Evolutionary conservation across 371 early-diverging fungal species (phyloP).

Genomic region (Mortierella sp.): DNA sequence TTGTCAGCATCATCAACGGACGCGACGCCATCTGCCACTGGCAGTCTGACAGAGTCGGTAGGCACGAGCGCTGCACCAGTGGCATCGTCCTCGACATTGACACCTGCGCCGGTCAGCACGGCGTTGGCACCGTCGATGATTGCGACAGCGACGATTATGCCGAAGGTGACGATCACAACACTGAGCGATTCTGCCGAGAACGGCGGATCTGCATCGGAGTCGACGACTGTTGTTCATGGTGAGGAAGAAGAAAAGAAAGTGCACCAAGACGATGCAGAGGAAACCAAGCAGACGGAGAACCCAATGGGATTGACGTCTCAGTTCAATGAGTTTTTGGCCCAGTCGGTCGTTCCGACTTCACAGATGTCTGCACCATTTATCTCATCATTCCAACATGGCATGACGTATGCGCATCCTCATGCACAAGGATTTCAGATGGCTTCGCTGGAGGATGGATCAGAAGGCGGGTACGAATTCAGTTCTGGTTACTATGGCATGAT

Average conservation of each 20-base stretch:
- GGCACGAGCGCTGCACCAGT: too few relatives aligned
- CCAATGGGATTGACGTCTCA: constrained; percentile 54
- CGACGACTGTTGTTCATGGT: constrained; percentile 44
- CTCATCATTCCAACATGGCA: constrained; percentile 20
- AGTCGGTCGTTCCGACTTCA: constrained; percentile 46
- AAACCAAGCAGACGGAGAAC: constrained; percentile 26
- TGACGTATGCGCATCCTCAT: constrained; percentile 42
- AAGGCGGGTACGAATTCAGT: constrained; percentile 29
- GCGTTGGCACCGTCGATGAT: constrained; percentile 47
- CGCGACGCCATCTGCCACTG: not conserved
- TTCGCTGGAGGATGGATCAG: constrained; percentile 37
- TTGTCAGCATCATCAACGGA: constrained; percentile 1
- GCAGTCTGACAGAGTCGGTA: constrained; percentile 1
- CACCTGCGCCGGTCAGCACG: constrained; percentile 10
- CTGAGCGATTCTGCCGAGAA: constrained; percentile 38
- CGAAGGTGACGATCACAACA: constrained; percentile 52
- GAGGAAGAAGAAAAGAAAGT: constrained; percentile 33
- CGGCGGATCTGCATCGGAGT: constrained; percentile 17
- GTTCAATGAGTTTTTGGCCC: constrained; percentile 54
- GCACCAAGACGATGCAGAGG: constrained; percentile 13
- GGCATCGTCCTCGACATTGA: constrained; percentile 22
- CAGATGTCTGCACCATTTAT: constrained; percentile 24
- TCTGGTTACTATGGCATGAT: constrained; percentile 53
- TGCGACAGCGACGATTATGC: constrained; percentile 47
- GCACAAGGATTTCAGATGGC: constrained; percentile 34